A percentile compares a stretch with the other conserved stretches of the same genome.
Evolutionary conservation across 2,329 filamentous ascomycete species (phyloP).

Genomic region (Calcarisporium arbuscula): DNA sequence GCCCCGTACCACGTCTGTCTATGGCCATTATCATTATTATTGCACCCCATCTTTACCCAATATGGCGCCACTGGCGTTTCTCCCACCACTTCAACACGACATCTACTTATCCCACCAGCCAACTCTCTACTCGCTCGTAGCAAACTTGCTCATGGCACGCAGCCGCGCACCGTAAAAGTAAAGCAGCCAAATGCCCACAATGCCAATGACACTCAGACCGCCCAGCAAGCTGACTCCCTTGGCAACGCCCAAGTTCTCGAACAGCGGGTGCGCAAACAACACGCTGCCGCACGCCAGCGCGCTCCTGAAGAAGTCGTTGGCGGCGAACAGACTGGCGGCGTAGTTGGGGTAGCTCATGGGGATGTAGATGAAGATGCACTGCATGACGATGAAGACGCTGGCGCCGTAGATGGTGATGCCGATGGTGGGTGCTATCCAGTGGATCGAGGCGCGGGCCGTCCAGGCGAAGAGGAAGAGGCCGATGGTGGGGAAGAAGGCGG

Average conservation of each 20-base stretch:
- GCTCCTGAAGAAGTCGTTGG: constrained; percentile 53
- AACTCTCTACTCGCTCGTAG: constrained; percentile 17
- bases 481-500: constrained; percentile 45
- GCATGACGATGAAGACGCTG: constrained; percentile 48
- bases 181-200: constrained; percentile 53
- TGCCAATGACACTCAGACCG: constrained; percentile 45
- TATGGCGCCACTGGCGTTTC: too few species aligned
- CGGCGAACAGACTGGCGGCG: constrained; percentile 53
- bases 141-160: constrained; percentile 52
- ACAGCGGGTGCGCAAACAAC: constrained; percentile 55
- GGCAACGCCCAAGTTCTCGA: constrained; percentile 51
- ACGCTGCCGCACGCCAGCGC: constrained; percentile 54
- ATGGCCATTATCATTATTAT: too few species aligned
- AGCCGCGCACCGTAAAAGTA: constrained; percentile 51
- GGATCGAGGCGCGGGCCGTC: constrained; percentile 44
- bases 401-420: constrained; percentile 50
- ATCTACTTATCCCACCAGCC: not conserved
- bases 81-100: too few species aligned
- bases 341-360: constrained; percentile 50
- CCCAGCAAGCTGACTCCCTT: constrained; percentile 51
- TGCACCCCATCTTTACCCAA: too few species aligned
- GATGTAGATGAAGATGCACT: constrained; percentile 56
- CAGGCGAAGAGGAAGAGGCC: constrained; percentile 58
- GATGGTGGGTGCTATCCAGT: constrained; percentile 51
- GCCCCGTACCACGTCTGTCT: too few species aligned